Evolutionary conservation across 441 rosid genomes (phyloP).

Genomic region (Pelargonium australe): DNA sequence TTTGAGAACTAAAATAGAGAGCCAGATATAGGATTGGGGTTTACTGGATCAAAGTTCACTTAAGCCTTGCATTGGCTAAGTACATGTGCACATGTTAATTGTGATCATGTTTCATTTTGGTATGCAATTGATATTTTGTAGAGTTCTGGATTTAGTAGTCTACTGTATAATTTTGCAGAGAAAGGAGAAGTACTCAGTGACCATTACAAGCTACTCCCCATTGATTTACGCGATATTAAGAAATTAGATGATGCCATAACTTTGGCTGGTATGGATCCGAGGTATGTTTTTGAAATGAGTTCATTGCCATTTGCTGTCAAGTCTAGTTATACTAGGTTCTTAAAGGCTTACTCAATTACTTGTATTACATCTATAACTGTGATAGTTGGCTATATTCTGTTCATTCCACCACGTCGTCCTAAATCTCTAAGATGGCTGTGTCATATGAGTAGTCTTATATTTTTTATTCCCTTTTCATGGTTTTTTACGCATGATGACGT

Average conservation of each 20-base stretch:
- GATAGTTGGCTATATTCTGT: not conserved
- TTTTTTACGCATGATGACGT: not conserved
- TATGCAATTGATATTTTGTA: not conserved
- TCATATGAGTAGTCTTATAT: slow-evolving; percentile 1
- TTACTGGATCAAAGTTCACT: not conserved
- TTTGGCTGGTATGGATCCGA: slow-evolving; percentile 72
- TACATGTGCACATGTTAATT: not conserved
- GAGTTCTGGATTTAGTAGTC: not conserved
- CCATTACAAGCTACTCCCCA: slow-evolving; percentile 81
- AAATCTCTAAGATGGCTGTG: not conserved
- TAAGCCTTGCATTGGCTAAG: not conserved
- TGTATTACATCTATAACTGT: not conserved
- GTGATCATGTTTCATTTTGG: not conserved
- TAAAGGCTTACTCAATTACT: not conserved
- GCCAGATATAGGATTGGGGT: not conserved
- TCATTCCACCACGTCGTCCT: slow-evolving; percentile 5
- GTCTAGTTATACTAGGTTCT: slow-evolving; percentile 11
- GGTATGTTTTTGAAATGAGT: slow-evolving; percentile 34
- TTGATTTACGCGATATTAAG: slow-evolving; percentile 71
- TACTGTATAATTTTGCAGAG: slow-evolving; percentile 41
- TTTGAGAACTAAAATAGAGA: not conserved
- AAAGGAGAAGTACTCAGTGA: slow-evolving; percentile 83
- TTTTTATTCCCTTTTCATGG: slow-evolving; percentile 1
- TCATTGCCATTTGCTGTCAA: slow-evolving; percentile 10
- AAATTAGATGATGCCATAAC: slow-evolving; percentile 61